Percentiles rank a stretch among this genome's conserved stretches.
Evolutionary conservation across 495 filamentous ascomycete genomes (phyloP).

Genomic region (Astrothelium macrocarpum): DNA sequence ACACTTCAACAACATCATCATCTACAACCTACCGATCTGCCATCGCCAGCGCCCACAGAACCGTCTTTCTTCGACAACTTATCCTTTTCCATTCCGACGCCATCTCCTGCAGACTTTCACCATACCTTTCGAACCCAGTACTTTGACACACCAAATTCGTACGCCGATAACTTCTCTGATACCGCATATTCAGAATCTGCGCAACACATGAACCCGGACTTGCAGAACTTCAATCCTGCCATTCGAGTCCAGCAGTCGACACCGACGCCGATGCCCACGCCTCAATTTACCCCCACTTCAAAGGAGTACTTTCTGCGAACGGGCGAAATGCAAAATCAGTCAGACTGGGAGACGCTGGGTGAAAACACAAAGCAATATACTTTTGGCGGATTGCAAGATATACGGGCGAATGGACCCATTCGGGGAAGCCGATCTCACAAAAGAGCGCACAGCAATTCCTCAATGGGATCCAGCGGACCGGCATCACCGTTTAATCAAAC

Average conservation of each 20-base stretch:
- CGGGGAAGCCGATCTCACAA: conserved; percentile 3
- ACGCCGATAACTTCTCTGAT: not conserved
- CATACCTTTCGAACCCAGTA: not conserved
- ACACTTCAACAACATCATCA: conserved; percentile 1
- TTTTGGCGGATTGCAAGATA: not conserved
- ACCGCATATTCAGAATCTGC: not conserved
- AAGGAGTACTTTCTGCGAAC: not conserved
- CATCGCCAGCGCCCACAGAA: not conserved
- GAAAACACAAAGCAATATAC: conserved; percentile 10
- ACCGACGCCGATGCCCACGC: not conserved
- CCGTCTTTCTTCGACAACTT: conserved; percentile 1
- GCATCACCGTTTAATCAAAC: conserved; percentile 26
- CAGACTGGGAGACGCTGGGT: conserved; percentile 12
- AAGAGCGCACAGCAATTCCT: conserved; percentile 24
- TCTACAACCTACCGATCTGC: conserved; percentile 1
- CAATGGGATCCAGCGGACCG: conserved; percentile 26
- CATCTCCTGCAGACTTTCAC: not conserved
- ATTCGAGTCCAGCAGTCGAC: conserved; percentile 10
- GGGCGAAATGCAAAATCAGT: not conserved
- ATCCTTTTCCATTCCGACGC: not conserved
- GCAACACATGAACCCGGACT: conserved; percentile 1
- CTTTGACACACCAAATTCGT: not conserved
- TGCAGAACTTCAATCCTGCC: not conserved
- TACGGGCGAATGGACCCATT: not conserved
- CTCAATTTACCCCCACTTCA: not conserved